Evolutionary conservation across 176 grass and related monocot genomes (phyloP).

Genomic region (Triticum dicoccoides): DNA sequence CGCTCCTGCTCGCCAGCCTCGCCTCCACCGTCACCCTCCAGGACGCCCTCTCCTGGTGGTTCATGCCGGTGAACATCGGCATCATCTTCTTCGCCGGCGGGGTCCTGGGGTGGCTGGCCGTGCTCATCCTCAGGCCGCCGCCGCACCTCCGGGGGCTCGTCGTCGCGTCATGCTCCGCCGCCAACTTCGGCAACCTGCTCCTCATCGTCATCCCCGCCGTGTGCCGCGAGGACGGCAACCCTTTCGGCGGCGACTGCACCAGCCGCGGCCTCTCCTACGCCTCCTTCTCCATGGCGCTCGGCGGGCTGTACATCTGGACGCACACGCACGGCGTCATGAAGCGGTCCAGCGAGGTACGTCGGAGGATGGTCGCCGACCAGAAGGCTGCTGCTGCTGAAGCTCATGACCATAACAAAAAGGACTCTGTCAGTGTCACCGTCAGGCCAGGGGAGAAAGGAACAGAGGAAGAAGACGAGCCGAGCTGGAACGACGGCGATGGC

Average conservation of each 20-base stretch:
- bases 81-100: constrained; percentile 62
- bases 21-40: constrained; percentile 57
- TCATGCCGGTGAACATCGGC: constrained; percentile 76
- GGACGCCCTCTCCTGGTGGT: constrained; percentile 77
- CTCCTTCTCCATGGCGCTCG: constrained; percentile 81
- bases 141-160: constrained; percentile 53
- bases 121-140: constrained; percentile 49
- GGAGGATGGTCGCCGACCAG: not conserved
- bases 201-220: constrained; percentile 61
- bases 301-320: constrained; percentile 73
- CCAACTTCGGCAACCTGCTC: constrained; percentile 68
- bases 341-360: constrained; percentile 35
- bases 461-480: not conserved
- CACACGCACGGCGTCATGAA: constrained; percentile 58
- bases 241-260: constrained; percentile 38
- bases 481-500: not conserved
- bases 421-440: no score
- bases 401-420: not conserved
- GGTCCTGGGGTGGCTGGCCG: constrained; percentile 50
- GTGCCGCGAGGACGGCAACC: constrained; percentile 60
- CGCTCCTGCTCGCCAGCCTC: constrained; percentile 66
- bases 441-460: not conserved
- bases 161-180: constrained; percentile 59
- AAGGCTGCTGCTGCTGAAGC: not conserved
- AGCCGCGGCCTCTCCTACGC: constrained; percentile 55